phyloP scores from a whole-genome alignment of 306 rosid species.

The Citrullus mucosospermus region DNA sequence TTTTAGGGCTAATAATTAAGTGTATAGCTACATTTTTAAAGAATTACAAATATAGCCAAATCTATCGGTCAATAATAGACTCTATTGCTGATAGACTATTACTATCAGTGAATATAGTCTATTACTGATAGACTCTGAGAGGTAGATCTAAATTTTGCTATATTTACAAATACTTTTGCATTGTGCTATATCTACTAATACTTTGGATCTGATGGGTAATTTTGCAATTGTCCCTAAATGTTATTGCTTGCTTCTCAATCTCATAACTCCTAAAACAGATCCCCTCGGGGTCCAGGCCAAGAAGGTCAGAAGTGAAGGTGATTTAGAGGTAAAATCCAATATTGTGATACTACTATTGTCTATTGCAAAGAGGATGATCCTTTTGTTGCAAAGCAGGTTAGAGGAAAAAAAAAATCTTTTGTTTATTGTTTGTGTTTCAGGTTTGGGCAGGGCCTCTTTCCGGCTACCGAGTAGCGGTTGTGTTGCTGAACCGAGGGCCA shows the following conservation, averaged over 20 bases:
- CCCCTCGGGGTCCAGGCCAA: slow-evolving; percentile 73
- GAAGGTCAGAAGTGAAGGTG: slow-evolving; percentile 86
- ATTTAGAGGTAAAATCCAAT: slow-evolving; percentile 41
- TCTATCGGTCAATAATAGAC: no score
- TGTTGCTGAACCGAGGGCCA: slow-evolving; percentile 58
- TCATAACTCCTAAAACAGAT: slow-evolving; percentile 27
- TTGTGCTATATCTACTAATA: no score
- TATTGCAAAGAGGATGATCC: background rate
- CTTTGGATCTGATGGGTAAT: no score
- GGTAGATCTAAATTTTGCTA: no score
- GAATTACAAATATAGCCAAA: no score
- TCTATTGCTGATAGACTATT: no score
- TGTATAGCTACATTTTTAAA: no score
- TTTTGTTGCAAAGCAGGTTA: background rate
- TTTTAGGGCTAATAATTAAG: no score
- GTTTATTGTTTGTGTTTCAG: slow-evolving; percentile 17
- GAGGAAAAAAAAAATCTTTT: background rate
- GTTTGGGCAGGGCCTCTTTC: slow-evolving; percentile 94
- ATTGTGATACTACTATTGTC: background rate
- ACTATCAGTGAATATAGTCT: no score
- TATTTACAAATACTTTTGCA: no score
- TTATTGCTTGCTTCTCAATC: background rate
- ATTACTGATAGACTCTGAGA: no score
- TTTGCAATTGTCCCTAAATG: background rate
- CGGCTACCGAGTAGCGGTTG: slow-evolving; percentile 48